phyloP scores from a whole-genome alignment of 1,284 basidiomycete species.

The Afroboletus lepidellus region DNA sequence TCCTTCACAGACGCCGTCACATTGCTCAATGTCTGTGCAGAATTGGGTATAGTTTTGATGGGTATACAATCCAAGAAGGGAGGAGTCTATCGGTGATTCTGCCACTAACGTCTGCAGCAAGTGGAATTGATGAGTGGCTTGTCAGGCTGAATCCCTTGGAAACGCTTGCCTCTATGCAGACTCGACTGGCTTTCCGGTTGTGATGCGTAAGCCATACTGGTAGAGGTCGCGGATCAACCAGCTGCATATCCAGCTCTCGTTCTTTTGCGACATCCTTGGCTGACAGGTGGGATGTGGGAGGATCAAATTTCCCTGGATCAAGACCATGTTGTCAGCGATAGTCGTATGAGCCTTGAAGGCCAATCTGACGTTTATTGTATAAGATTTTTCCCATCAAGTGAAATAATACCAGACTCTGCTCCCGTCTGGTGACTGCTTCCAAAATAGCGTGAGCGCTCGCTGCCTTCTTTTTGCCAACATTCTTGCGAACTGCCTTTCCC shows the following conservation, averaged over 20 bases:
- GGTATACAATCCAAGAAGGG: conserved; percentile 85
- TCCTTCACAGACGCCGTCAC: conserved; percentile 69
- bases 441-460: conserved; percentile 41
- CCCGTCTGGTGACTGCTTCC: conserved; percentile 75
- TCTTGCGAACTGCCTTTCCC: conserved; percentile 35
- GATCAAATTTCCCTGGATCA: conserved; percentile 68
- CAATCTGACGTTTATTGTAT: conserved; percentile 85
- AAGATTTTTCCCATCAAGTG: conserved; percentile 92
- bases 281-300: conserved; percentile 48
- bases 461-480: conserved; percentile 1
- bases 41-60: conserved; percentile 93
- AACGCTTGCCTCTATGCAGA: conserved; percentile 75
- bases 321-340: conserved; percentile 10
- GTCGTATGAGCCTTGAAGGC: not conserved
- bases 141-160: not conserved
- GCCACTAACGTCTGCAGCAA: conserved; percentile 65
- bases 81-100: conserved; percentile 88
- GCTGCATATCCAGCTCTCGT: conserved; percentile 48
- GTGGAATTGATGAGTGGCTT: not conserved
- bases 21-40: conserved; percentile 77
- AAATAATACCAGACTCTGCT: conserved; percentile 86
- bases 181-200: conserved; percentile 69
- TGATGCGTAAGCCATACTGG: conserved; percentile 61
- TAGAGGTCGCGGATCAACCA: conserved; percentile 52
- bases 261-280: conserved; percentile 59